phyloP scores from a whole-genome alignment of 768 basidiomycete species.

The Phlebiopsis gigantea region DNA sequence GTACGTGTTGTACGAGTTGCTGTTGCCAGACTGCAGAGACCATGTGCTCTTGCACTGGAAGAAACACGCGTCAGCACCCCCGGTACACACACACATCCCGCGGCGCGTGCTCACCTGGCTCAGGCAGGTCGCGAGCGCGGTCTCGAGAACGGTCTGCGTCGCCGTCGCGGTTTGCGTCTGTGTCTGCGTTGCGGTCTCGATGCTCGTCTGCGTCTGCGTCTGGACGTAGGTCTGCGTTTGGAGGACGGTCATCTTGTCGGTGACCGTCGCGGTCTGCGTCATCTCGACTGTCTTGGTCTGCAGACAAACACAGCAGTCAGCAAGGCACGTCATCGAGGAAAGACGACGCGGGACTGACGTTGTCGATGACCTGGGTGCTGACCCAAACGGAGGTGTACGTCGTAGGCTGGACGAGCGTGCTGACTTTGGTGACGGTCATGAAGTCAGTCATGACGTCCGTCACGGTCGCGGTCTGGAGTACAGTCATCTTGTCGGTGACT shows the following conservation, averaged over 20 bases:
- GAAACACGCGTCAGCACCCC: background rate
- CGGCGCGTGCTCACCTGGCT: constrained; percentile 31
- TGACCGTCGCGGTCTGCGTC: constrained; percentile 50
- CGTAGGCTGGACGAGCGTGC: constrained; percentile 49
- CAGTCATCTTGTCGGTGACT: constrained; percentile 31
- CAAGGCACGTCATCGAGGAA: background rate
- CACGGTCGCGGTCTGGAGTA: constrained; percentile 42
- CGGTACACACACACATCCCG: constrained; percentile 6
- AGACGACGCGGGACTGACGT: constrained; percentile 30
- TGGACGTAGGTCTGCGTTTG: constrained; percentile 49
- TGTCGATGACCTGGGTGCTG: constrained; percentile 52
- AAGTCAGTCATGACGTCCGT: constrained; percentile 45
- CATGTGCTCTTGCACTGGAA: constrained; percentile 60
- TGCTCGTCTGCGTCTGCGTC: constrained; percentile 26
- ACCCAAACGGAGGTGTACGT: constrained; percentile 51
- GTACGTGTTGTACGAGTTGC: constrained; percentile 38
- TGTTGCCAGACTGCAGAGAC: constrained; percentile 47
- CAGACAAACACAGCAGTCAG: background rate
- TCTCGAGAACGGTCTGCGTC: constrained; percentile 42
- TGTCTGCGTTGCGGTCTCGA: constrained; percentile 27
- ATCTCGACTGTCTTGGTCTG: constrained; percentile 57
- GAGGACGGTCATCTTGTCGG: constrained; percentile 41
- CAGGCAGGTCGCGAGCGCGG: constrained; percentile 51
- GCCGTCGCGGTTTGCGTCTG: constrained; percentile 41
- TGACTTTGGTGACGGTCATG: constrained; percentile 46